A percentile compares a stretch with the other conserved stretches of the same genome.
These are phyloP conservation scores for Fusarium sp. DNA, from an alignment of 2,329 filamentous ascomycete genomes.

Conservation along the genomic window DNA sequence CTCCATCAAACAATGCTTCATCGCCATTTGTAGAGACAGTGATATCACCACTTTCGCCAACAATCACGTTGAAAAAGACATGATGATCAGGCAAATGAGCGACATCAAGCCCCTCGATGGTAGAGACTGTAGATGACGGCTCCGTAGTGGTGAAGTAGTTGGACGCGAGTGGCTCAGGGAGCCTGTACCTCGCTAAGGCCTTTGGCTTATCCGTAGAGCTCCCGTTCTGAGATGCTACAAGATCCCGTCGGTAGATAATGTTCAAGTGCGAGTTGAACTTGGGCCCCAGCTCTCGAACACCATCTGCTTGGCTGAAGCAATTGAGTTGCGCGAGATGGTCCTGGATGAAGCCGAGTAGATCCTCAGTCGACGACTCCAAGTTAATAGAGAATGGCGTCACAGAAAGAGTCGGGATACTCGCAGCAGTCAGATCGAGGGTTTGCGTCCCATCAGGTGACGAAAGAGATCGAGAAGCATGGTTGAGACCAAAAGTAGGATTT, in stretches of 20 bases:
- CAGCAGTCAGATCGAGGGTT: conserved; percentile 8
- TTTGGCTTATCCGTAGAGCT: rapidly evolving
- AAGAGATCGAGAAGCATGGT: conserved; percentile 21
- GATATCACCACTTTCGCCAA: not conserved
- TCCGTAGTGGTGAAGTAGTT: not conserved
- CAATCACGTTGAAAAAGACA: conserved; percentile 5
- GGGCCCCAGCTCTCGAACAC: not conserved
- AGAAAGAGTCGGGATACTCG: conserved; percentile 5
- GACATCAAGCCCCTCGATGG: not conserved
- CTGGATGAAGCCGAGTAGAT: not conserved
- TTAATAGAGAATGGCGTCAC: not conserved
- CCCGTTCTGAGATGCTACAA: rapidly evolving
- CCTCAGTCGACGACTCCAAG: not conserved
- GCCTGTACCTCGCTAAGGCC: not conserved
- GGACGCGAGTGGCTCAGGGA: conserved; percentile 7
- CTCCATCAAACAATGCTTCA: rapidly evolving
- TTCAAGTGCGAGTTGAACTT: conserved; percentile 19
- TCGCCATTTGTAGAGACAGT: not conserved
- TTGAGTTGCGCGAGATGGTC: conserved; percentile 14
- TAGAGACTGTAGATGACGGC: not conserved
- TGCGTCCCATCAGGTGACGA: not conserved
- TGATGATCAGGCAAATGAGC: not conserved
- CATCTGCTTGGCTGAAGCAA: conserved; percentile 1
- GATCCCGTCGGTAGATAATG: not conserved
- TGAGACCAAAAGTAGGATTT: conserved; percentile 9